Evolutionary conservation across 768 basidiomycete species (phyloP), one percentile per base, ranked within the genome.

Genomic region (Boletus sp.): DNA sequence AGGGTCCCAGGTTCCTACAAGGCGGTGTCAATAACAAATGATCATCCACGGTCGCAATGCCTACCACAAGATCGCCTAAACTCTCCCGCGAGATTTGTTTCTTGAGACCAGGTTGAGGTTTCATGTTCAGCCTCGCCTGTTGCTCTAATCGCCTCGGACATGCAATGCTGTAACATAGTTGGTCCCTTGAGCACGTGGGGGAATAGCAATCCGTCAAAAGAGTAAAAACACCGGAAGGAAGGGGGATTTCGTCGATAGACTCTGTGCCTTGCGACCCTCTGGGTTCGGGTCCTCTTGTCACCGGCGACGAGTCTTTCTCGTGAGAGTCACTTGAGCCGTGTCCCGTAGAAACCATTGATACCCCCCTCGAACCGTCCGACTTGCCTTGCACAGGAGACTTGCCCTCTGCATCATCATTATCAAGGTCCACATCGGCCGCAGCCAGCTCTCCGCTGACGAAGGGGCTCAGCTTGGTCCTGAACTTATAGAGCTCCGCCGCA

Each of bases 191-290:
- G 73, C 97, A 98, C 30, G 97, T 99, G 17, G 97, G 93, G 11
- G 94, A 97, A 74, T 98, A 98, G 70, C 97, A 99, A 68, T 97
- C 95, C 0, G 94, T 95, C 57, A 99, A 79, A 42, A 98, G 80
- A 2, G 95, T 98, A 70, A 98, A 98, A 15, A 98, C 94, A 23
- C 97, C 97, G 0, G 88, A 83, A 2, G 97, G 97, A 51, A 98
- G 72, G 23, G 84, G 81, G 14, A 81, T 72, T 61, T 89, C 87
- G 56, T 91, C 88, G 7, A 75, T 64, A 6, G 74, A 69, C 11
- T 77, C 68, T 14, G 77, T 75, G 38, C 72, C 79, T 43, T 76
- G 76, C 42, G 77, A 71, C 9, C 39, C 47, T n/a, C 51, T 44
- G 17, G 56, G 53, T 41, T 56, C 65, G 38, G 58, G 27, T 7